Base-by-base conservation (phyloP, 495 filamentous ascomycete genomes). In the Aspergillus panamensis region DNA sequence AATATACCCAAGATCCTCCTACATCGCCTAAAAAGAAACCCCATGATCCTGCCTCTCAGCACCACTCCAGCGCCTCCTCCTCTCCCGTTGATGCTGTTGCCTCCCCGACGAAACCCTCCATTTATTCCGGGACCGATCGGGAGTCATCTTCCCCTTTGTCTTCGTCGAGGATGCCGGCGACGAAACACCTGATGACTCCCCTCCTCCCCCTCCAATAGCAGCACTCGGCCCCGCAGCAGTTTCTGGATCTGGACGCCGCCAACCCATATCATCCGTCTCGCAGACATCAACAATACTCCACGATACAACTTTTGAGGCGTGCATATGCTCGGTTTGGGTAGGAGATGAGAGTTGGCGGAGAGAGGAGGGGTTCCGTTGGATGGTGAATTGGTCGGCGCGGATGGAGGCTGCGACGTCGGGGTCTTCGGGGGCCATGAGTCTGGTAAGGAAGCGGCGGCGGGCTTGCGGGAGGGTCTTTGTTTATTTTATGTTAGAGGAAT, bases 391-490 rank as follows among this genome's bases (percentile, higher is more conserved):
- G 12, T 68, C 67, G 5, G 62, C 67, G 37, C 68, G 67, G 13
- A 74, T 59, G 4, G 69, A 61, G 14, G 70, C 65, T 35, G 71
- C 71, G n/a, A 58, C 40, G 8, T 53, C 40, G 0, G 64, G 62
- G 57, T 74, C 66, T 9, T 68, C 65, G 8, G 70, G 63, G 8
- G 70, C 63, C 49, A 77, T 60, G 2, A 75, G 57, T 48, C 69
- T 72, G 2, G 72, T 62, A 37, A 67, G 59, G 57, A 77, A 75
- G 45, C 67, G 69, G 32, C 73, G 71, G 44, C 72, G 71, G 30
- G 72, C 68, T 68, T 75, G 71, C 3, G 75, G 73, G 58, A 77
- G 64, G 55, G 75, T 72, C 71, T 61, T 14, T 51, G 48, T 55
- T 29, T 5, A 5, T 25, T 25, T 25, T 5, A 25, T 25, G 25